A percentile compares a stretch with the other conserved stretches of the same genome.
phyloP scores from a whole-genome alignment of 805 yeast genomes.

The Myxozyma neglecta region DNA sequence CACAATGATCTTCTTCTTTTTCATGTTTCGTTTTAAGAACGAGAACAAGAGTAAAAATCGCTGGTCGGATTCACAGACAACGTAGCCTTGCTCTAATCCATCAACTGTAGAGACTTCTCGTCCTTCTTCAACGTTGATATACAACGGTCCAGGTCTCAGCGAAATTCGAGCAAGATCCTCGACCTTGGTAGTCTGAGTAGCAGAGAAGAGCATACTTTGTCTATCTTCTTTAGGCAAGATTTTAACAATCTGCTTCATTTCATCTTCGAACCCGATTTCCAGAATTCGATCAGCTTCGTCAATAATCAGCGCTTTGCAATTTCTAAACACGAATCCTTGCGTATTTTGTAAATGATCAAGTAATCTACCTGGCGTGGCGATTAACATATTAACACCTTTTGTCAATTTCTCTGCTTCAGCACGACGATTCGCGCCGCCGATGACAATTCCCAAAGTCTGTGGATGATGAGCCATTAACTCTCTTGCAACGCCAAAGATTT shows the following conservation, averaged over 20 bases:
- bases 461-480: constrained; percentile 87
- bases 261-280: constrained; percentile 98
- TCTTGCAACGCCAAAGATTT: constrained; percentile 95
- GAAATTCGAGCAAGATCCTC: constrained; percentile 98
- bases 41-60: constrained; percentile 87
- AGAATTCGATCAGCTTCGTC: constrained; percentile 98
- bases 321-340: constrained; percentile 61
- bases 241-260: constrained; percentile 94
- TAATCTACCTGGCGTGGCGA: constrained; percentile 97
- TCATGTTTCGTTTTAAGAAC: constrained; percentile 86
- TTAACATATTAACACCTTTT: constrained; percentile 89
- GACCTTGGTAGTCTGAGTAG: constrained; percentile 98
- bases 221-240: constrained; percentile 82
- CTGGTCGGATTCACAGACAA: constrained; percentile 94
- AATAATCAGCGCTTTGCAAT: constrained; percentile 87
- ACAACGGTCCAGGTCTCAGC: constrained; percentile 86
- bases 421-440: constrained; percentile 97
- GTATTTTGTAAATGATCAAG: constrained; percentile 97
- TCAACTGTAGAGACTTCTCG: constrained; percentile 88
- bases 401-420: constrained; percentile 93
- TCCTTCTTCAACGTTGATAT: constrained; percentile 88
- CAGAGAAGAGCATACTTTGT: constrained; percentile 97
- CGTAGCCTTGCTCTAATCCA: constrained; percentile 97
- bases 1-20: constrained; percentile 85
- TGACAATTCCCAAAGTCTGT: constrained; percentile 94